phyloP scores from a whole-genome alignment of 2,329 filamentous ascomycete genomes.

The Coniochaeta sp. region DNA sequence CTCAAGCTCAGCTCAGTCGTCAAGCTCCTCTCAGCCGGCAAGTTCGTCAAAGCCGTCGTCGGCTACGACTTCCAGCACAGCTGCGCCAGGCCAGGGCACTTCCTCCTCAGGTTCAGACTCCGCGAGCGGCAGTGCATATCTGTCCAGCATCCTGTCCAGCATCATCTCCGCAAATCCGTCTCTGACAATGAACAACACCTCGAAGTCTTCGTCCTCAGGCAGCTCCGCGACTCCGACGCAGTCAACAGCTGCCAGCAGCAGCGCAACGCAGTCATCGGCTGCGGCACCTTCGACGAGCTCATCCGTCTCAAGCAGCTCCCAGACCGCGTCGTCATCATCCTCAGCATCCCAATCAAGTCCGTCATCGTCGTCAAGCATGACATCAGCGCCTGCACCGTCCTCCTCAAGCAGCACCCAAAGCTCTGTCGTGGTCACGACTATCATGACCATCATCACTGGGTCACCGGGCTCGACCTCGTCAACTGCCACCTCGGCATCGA shows the following conservation, averaged over 20 bases:
- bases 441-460: background rate
- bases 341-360: background rate
- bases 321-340: background rate
- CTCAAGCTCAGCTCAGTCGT: background rate
- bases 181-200: background rate
- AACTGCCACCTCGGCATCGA: background rate
- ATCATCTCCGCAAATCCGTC: background rate
- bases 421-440: background rate
- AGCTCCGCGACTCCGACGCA: background rate
- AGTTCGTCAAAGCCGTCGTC: background rate
- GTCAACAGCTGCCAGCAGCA: background rate
- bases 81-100: background rate
- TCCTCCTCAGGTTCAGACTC: background rate
- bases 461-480: background rate
- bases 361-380: background rate
- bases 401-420: background rate
- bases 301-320: background rate
- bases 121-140: background rate
- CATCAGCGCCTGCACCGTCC: background rate
- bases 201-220: background rate
- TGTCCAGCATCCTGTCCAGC: background rate
- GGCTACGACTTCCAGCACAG: background rate
- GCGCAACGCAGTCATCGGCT: background rate
- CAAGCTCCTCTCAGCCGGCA: background rate
- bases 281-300: background rate